Evolutionary conservation across 2,329 filamentous ascomycete species (phyloP).

Genomic region (Pseudogymnoascus sp.): DNA sequence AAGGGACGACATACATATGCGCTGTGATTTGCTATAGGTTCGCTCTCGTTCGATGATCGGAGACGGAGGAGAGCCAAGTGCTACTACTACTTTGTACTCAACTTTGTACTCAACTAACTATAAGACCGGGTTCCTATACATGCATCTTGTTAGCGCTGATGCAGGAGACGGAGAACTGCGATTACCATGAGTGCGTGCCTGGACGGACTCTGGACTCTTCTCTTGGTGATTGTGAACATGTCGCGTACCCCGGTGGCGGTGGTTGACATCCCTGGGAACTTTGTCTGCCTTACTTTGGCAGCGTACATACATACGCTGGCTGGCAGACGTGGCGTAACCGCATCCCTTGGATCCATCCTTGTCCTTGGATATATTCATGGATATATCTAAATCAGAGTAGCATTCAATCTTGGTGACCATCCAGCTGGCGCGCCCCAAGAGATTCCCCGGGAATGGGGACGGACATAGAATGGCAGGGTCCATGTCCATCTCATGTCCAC

Average conservation of each 20-base stretch:
- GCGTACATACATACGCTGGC: not conserved
- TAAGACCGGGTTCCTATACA: not conserved
- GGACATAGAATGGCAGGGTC: not conserved
- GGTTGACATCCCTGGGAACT: not conserved
- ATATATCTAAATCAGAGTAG: not conserved
- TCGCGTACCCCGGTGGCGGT: not conserved
- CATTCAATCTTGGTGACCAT: not conserved
- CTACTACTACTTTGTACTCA: not conserved
- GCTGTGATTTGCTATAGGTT: not conserved
- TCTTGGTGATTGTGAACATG: not conserved
- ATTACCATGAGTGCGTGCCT: not conserved
- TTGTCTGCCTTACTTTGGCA: not conserved
- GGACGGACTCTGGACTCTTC: not conserved
- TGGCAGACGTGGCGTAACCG: not conserved
- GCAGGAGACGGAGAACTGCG: not conserved
- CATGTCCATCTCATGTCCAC: conserved; percentile 1
- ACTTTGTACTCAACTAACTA: not conserved
- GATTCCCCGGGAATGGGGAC: not conserved
- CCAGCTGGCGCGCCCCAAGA: not conserved
- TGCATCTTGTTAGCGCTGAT: not conserved
- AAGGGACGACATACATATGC: not conserved
- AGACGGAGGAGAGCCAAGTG: not conserved
- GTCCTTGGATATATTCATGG: no score
- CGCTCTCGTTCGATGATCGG: not conserved
- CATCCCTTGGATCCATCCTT: no score